phyloP scores from a whole-genome alignment of 148 eudicot species.

The Persicaria tinctoria region DNA sequence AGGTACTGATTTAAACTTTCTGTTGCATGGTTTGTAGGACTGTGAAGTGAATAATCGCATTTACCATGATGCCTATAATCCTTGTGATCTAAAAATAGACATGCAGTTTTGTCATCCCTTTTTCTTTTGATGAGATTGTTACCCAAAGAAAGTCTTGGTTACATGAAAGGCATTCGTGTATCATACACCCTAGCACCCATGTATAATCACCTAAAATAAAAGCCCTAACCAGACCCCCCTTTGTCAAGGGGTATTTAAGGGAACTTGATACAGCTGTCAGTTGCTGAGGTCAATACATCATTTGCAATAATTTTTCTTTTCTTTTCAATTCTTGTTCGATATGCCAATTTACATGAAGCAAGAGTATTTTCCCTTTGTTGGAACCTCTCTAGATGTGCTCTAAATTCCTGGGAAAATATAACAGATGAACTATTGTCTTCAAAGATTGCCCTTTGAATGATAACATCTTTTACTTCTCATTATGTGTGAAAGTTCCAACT shows the following conservation, averaged over 20 bases:
- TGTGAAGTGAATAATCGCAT: not conserved
- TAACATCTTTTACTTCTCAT: not conserved
- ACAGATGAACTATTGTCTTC: not conserved
- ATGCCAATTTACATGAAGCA: not conserved
- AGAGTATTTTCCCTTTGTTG: not conserved
- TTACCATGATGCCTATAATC: not conserved
- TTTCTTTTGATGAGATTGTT: not conserved
- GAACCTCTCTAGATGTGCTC: not conserved
- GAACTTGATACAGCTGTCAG: not conserved
- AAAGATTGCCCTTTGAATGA: not conserved
- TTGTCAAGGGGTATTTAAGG: not conserved
- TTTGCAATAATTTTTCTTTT: not conserved
- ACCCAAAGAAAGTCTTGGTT: not conserved
- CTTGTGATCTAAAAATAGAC: not conserved
- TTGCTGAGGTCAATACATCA: not conserved
- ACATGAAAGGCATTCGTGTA: not conserved
- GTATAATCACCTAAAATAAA: not conserved
- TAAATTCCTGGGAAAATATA: not conserved
- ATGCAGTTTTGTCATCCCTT: not conserved
- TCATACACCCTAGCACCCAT: not conserved
- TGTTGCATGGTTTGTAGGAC: not conserved
- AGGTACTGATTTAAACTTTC: conserved; percentile 30
- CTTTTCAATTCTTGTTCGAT: not conserved
- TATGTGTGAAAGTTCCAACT: not conserved
- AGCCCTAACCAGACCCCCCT: not conserved